phyloP scores from a whole-genome alignment of 495 filamentous ascomycete species.

The Daldinia loculata region DNA sequence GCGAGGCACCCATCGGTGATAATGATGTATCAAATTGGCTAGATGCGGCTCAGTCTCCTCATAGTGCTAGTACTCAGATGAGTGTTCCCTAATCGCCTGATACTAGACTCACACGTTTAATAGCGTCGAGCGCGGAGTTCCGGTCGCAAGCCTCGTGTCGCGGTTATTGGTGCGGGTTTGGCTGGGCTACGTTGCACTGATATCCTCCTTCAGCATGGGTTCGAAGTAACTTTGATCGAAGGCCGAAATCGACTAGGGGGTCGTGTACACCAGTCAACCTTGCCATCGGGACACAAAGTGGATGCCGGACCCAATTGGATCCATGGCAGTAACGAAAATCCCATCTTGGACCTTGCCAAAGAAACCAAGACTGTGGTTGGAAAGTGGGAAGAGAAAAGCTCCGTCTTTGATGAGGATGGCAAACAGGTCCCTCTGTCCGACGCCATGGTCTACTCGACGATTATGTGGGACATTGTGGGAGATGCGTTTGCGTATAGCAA shows the following conservation, averaged over 20 bases:
- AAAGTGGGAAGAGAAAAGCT: slow-evolving; percentile 64
- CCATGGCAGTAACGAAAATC: slow-evolving; percentile 86
- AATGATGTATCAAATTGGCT: slow-evolving; percentile 40
- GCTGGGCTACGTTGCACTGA: slow-evolving; percentile 90
- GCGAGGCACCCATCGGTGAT: slow-evolving; percentile 45
- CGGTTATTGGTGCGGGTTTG: slow-evolving; percentile 85
- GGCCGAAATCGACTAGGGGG: slow-evolving; percentile 85
- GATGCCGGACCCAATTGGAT: slow-evolving; percentile 93
- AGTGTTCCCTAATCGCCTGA: slow-evolving; percentile 39
- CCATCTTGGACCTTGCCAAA: slow-evolving; percentile 80
- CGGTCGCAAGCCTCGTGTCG: slow-evolving; percentile 60
- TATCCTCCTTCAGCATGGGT: slow-evolving; percentile 78
- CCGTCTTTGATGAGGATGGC: slow-evolving; percentile 72
- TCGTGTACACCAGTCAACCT: slow-evolving; percentile 66
- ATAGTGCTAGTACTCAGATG: slow-evolving; percentile 46
- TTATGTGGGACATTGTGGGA: slow-evolving; percentile 81
- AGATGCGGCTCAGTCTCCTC: slow-evolving; percentile 46
- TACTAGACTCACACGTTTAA: slow-evolving; percentile 43
- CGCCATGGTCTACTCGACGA: slow-evolving; percentile 62
- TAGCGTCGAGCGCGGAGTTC: slow-evolving; percentile 50
- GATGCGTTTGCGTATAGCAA: slow-evolving; percentile 85
- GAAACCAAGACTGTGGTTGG: slow-evolving; percentile 69
- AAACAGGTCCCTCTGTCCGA: slow-evolving; percentile 60
- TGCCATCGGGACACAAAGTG: slow-evolving; percentile 59
- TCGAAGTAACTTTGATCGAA: slow-evolving; percentile 85